Evolutionary conservation across 2,329 filamentous ascomycete genomes (phyloP), one percentile per base, ranked within the genome.

Genomic region (Beauveria rudraprayagi): DNA sequence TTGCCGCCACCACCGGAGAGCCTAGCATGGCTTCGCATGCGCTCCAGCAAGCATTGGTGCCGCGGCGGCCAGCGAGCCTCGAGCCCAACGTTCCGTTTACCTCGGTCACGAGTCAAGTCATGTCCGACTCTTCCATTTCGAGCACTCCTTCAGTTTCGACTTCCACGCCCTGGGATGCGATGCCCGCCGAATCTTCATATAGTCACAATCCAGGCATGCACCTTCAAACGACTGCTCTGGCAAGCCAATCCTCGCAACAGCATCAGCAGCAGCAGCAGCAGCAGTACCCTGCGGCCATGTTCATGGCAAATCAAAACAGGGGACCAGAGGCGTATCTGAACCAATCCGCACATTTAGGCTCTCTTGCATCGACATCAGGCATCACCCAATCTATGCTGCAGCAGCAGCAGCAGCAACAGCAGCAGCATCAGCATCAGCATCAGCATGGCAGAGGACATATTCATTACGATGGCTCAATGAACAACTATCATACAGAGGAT

Each of bases 41-140:
- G 6, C 67, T 78, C 17, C 75, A 78, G 55, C 71, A 74, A 52
- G 63, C 74, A 7, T 68, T 78, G 62, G 65, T 68, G 19, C 73
- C 77, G 10, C 69, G 76, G 56, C 70, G 70, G 58, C 71, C 72
- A 19, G 63, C 67, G 5, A 65, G 66, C 57, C 65, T 70, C 26
- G 72, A 72, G 26, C 63, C 67, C 10, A 65, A 62, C 17, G 62
- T 68, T 10, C 63, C 70, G 14, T 70, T 72, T 22, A 22, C 19
- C 41, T 60, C 66, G 22, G 60, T 72, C 43, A 65, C 71, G 28
- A 70, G 67, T 17, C 71, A 73, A 48, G 68, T 69, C 28, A 72
- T 67, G 40, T 69, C 72, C 37, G 72, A 75, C 60, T 63, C 68
- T 43, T 72, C 73, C 9, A 71, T 70, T 14, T 63, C 69, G 24